Evolutionary conservation across 1,139 yeast genomes (phyloP).

Genomic region (Pichia sp.): DNA sequence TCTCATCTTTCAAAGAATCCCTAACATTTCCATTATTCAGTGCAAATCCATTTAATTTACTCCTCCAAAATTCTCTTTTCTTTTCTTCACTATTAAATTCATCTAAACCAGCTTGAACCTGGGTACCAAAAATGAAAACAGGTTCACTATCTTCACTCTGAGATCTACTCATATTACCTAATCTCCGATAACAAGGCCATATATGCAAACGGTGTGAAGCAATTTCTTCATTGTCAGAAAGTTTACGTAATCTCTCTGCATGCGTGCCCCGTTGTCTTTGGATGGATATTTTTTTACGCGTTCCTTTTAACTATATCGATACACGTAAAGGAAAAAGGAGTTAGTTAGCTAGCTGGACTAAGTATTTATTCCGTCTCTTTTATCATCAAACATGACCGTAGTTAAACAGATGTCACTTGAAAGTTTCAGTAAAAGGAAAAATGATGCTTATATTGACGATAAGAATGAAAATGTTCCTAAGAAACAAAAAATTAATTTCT

Average conservation of each 20-base stretch:
- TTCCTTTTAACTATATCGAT: too few relatives aligned
- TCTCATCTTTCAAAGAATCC: not conserved
- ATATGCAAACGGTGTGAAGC: too few relatives aligned
- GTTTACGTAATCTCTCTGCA: too few relatives aligned
- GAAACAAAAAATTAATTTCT: not conserved
- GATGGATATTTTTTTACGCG: too few relatives aligned
- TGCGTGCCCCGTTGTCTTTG: too few relatives aligned
- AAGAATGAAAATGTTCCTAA: not conserved
- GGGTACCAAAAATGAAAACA: conserved; percentile 22
- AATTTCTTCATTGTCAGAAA: too few relatives aligned
- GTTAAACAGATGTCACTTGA: not conserved
- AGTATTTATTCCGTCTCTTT: too few relatives aligned
- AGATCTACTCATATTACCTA: too few relatives aligned
- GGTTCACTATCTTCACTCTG: not conserved
- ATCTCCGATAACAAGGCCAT: too few relatives aligned
- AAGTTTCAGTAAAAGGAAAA: not conserved
- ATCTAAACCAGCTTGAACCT: conserved; percentile 24
- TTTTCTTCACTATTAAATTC: conserved; percentile 8
- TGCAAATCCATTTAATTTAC: conserved; percentile 11
- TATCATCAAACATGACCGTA: not conserved
- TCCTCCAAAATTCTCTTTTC: conserved; percentile 14
- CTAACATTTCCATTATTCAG: too few relatives aligned
- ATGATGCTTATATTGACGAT: not conserved
- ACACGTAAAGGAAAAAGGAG: too few relatives aligned
- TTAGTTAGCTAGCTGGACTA: too few relatives aligned